Evolutionary conservation across 257 asterid species (phyloP).

Genomic region (Solanum arcanum): DNA sequence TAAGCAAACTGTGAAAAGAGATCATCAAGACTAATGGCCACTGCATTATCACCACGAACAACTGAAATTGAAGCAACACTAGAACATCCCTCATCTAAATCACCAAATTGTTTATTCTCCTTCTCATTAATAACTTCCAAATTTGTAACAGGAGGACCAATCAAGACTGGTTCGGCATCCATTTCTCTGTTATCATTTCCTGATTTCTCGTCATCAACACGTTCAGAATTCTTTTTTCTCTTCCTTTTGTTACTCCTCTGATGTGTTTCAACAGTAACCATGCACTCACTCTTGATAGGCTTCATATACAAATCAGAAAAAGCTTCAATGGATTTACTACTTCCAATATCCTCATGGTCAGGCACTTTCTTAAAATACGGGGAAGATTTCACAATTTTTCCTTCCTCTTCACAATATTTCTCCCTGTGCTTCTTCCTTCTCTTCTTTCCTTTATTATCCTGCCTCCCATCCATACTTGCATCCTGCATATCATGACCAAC

Average conservation of each 20-base stretch:
- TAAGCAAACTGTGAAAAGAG: conserved; percentile 9
- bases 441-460: not conserved
- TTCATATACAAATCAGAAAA: not conserved
- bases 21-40: not conserved
- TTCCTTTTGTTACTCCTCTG: not conserved
- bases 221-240: not conserved
- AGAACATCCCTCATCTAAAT: not conserved
- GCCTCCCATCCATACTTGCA: not conserved
- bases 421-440: not conserved
- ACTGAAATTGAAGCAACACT: not conserved
- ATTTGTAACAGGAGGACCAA: not conserved
- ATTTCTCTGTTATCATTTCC: not conserved
- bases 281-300: not conserved
- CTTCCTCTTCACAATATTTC: not conserved
- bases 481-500: not conserved
- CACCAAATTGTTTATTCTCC: not conserved
- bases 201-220: not conserved
- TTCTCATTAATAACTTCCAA: not conserved
- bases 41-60: not conserved
- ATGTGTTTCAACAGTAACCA: not conserved
- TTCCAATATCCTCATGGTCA: not conserved
- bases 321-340: not conserved
- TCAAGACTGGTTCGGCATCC: not conserved
- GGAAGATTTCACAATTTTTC: not conserved
- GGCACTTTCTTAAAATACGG: not conserved